Evolutionary conservation across 805 yeast species (phyloP).

Genomic region (Zygoascus bituminiphila): DNA sequence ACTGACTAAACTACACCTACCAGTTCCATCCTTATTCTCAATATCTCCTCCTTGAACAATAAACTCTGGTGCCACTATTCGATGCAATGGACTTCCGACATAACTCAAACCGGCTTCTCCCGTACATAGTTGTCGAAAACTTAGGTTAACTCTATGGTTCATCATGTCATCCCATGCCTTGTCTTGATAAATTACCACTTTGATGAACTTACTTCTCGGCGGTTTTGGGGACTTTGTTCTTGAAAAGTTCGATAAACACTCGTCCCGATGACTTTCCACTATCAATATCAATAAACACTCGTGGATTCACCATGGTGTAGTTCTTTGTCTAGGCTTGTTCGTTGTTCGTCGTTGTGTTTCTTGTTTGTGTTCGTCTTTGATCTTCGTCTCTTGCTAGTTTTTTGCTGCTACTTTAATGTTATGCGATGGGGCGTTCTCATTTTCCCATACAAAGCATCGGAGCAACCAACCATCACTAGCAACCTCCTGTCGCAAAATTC

Average conservation of each 20-base stretch:
- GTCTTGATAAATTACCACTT: background rate
- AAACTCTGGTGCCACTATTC: conserved; percentile 81
- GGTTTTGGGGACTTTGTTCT: conserved; percentile 17
- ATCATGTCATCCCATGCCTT: background rate
- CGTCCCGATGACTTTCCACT: conserved; percentile 12
- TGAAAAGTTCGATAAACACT: conserved; percentile 16
- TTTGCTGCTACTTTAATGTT: too few relatives aligned
- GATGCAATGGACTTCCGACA: conserved; percentile 79
- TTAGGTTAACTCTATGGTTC: background rate
- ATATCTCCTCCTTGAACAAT: conserved; percentile 93
- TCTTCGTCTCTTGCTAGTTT: too few relatives aligned
- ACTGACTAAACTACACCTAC: conserved; percentile 1
- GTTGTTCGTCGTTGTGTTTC: too few relatives aligned
- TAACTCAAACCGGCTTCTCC: conserved; percentile 51
- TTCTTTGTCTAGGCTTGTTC: background rate
- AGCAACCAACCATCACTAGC: too few relatives aligned
- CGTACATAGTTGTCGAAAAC: conserved; percentile 79
- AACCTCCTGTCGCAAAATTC: too few relatives aligned
- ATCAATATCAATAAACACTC: conserved; percentile 18
- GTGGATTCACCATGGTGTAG: conserved; percentile 1
- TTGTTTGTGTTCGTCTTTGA: too few relatives aligned
- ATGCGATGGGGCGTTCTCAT: too few relatives aligned
- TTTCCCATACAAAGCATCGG: too few relatives aligned
- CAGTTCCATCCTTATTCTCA: conserved; percentile 43
- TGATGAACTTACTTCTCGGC: conserved; percentile 15